phyloP scores from a whole-genome alignment of 2,329 filamentous ascomycete species.

The Phyllosticta citribraziliensis region DNA sequence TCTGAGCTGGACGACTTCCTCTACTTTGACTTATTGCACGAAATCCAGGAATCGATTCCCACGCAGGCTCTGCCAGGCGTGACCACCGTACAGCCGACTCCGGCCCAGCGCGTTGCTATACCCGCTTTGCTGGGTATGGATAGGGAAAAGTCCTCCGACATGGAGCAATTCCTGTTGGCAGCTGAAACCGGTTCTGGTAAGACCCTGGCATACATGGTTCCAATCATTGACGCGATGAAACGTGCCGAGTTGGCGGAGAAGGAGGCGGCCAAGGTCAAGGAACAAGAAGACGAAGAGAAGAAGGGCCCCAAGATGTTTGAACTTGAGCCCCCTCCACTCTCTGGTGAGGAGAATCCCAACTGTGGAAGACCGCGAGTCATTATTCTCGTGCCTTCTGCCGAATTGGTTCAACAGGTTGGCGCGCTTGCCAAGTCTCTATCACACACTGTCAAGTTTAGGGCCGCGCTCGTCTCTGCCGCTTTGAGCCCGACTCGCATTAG shows the following conservation, averaged over 20 bases:
- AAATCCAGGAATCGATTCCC: slow-evolving; percentile 59
- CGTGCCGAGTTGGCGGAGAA: slow-evolving; percentile 50
- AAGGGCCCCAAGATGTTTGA: slow-evolving; percentile 45
- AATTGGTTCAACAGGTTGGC: slow-evolving; percentile 83
- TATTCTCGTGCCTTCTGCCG: slow-evolving; percentile 82
- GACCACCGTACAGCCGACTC: slow-evolving; percentile 69
- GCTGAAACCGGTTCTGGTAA: slow-evolving; percentile 97
- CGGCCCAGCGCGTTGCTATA: slow-evolving; percentile 72
- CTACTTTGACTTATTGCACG: slow-evolving; percentile 64
- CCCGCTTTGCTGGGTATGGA: slow-evolving; percentile 62
- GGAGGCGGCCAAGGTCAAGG: slow-evolving; percentile 40
- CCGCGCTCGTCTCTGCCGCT: slow-evolving; percentile 70
- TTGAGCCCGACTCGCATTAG: slow-evolving; percentile 71
- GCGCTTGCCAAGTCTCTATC: slow-evolving; percentile 70
- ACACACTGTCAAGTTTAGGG: slow-evolving; percentile 78
- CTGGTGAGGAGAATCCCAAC: slow-evolving; percentile 47
- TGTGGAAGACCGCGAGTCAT: slow-evolving; percentile 67
- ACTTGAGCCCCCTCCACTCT: slow-evolving; percentile 48
- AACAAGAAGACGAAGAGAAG: slow-evolving; percentile 14
- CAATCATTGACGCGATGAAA: slow-evolving; percentile 78
- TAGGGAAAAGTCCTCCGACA: slow-evolving; percentile 20
- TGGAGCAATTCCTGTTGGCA: slow-evolving; percentile 68
- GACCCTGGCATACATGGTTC: slow-evolving; percentile 84
- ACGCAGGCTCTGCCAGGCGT: slow-evolving; percentile 67
- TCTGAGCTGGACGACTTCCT: slow-evolving; percentile 67